These are phyloP conservation scores for Torulaspora franciscae DNA, from an alignment of 805 yeast species.

Conservation along the genomic window DNA sequence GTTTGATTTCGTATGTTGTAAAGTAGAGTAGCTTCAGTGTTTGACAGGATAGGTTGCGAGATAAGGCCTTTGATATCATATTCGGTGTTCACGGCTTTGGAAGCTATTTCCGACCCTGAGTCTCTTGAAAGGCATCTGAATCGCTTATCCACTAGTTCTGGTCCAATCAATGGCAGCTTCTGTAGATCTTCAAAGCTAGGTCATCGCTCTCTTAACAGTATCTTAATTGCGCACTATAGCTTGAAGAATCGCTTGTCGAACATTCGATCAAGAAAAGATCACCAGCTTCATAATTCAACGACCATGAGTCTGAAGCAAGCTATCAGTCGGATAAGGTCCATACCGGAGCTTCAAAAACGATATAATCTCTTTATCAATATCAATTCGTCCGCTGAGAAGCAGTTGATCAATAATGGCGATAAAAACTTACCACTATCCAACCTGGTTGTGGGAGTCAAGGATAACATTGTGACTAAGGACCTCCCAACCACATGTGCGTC, in stretches of 20 bases:
- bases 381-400: constrained; percentile 22
- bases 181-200: no score
- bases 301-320: constrained; percentile 14
- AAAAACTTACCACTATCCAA: constrained; percentile 29
- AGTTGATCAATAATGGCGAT: constrained; percentile 6
- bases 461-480: constrained; percentile 65
- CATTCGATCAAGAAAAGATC: not conserved
- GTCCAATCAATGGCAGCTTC: no score
- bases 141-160: no score
- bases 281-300: not conserved
- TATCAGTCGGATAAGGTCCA: constrained; percentile 9
- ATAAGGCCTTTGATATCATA: no score
- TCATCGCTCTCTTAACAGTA: no score
- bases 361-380: constrained; percentile 44
- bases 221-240: no score
- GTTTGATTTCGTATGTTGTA: no score
- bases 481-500: constrained; percentile 81
- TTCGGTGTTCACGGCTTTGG: no score
- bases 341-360: constrained; percentile 26
- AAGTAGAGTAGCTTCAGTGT: no score
- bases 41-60: no score
- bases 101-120: no score
- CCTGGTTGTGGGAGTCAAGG: constrained; percentile 56
- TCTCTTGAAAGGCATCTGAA: no score
- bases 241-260: not conserved